phyloP scores from a whole-genome alignment of 495 filamentous ascomycete genomes.

The Neurospora sp. region DNA sequence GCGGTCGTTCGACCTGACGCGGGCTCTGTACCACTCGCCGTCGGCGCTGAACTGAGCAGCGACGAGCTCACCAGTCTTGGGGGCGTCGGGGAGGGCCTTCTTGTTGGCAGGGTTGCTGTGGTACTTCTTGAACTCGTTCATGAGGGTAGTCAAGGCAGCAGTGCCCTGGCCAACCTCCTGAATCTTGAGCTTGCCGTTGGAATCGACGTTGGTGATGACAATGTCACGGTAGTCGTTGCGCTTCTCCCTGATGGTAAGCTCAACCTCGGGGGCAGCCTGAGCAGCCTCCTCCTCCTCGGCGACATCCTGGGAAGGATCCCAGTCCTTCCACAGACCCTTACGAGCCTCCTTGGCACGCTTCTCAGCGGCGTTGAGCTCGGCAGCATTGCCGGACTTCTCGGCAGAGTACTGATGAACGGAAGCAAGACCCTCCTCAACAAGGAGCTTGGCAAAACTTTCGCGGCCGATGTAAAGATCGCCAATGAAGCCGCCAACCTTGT shows the following conservation, averaged over 20 bases:
- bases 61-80: slow-evolving; percentile 85
- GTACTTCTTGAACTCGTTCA: slow-evolving; percentile 79
- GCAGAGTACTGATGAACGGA: slow-evolving; percentile 89
- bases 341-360: slow-evolving; percentile 73
- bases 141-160: slow-evolving; percentile 68
- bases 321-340: slow-evolving; percentile 88
- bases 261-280: slow-evolving; percentile 35
- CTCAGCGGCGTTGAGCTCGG: slow-evolving; percentile 80
- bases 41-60: slow-evolving; percentile 83
- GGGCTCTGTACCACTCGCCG: slow-evolving; percentile 87
- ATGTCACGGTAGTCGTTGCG: slow-evolving; percentile 86
- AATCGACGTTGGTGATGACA: slow-evolving; percentile 78
- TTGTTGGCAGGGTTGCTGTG: slow-evolving; percentile 68
- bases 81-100: slow-evolving; percentile 57
- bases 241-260: slow-evolving; percentile 41
- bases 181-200: slow-evolving; percentile 66
- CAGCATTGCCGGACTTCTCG: slow-evolving; percentile 83
- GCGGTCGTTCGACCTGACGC: slow-evolving; percentile 84
- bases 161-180: slow-evolving; percentile 80
- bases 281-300: slow-evolving; percentile 42
- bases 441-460: slow-evolving; percentile 88
- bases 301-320: slow-evolving; percentile 75
- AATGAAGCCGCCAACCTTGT: slow-evolving; percentile 96
- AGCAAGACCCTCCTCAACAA: slow-evolving; percentile 90
- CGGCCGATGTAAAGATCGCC: slow-evolving; percentile 89